Percentiles rank a stretch among this genome's conserved stretches.
phyloP scores from a whole-genome alignment of 805 yeast species.

The Yamadazyma laniorum region DNA sequence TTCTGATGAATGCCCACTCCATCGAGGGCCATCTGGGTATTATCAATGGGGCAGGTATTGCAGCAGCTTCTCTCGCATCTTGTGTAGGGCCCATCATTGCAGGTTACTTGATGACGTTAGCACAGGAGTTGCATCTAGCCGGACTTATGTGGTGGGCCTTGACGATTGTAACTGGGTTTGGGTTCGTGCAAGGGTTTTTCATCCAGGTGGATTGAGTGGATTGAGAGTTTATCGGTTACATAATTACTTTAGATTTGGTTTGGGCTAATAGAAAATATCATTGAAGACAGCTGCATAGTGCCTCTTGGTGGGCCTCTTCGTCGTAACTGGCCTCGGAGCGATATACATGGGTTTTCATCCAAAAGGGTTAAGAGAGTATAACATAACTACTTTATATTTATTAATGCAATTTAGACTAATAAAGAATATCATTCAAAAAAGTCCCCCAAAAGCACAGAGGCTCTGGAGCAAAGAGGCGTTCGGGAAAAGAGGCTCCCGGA shows the following conservation, averaged over 20 bases:
- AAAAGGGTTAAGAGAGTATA: too few species aligned
- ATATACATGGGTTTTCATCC: too few species aligned
- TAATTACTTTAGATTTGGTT: too few species aligned
- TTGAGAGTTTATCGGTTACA: background rate
- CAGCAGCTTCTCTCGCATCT: slow-evolving; percentile 52
- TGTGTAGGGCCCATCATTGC: slow-evolving; percentile 55
- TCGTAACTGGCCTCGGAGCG: too few species aligned
- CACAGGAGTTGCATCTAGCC: slow-evolving; percentile 20
- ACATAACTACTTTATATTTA: slow-evolving; percentile 1
- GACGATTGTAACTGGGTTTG: slow-evolving; percentile 13
- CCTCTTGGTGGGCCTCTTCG: too few species aligned
- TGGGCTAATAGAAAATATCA: too few species aligned
- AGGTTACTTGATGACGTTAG: slow-evolving; percentile 42
- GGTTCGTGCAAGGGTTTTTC: slow-evolving; percentile 10
- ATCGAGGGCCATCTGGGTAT: slow-evolving; percentile 52
- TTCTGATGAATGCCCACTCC: slow-evolving; percentile 53
- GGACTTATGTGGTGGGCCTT: slow-evolving; percentile 34
- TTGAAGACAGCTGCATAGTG: too few species aligned
- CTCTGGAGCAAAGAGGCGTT: background rate
- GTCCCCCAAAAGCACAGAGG: background rate
- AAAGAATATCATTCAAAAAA: background rate
- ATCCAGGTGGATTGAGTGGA: slow-evolving; percentile 3
- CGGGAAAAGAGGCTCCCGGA: background rate
- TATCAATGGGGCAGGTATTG: slow-evolving; percentile 55
- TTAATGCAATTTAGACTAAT: slow-evolving; percentile 8